A percentile compares a stretch with the other conserved stretches of the same genome.
Evolutionary conservation across 2,329 filamentous ascomycete genomes (phyloP).

Genomic region (Aspergillus ochraceoroseus): DNA sequence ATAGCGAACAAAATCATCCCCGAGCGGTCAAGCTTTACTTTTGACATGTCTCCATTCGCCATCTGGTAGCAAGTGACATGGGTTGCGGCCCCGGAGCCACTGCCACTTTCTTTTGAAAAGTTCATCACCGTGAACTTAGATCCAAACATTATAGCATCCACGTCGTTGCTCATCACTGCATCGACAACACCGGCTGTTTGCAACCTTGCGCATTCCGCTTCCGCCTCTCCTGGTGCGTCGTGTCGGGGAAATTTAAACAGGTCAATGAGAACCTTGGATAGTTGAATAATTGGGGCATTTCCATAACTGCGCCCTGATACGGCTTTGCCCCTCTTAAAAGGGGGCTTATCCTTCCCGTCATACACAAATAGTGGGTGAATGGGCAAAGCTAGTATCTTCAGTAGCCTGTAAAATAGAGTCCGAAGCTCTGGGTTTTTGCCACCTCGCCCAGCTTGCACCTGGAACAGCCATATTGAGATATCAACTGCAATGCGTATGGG

Average conservation of each 20-base stretch:
- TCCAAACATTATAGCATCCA: conserved; percentile 97
- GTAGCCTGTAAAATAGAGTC: conserved; percentile 85
- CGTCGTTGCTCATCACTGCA: conserved; percentile 91
- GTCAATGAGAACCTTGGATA: conserved; percentile 77
- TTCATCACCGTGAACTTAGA: conserved; percentile 72
- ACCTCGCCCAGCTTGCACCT: conserved; percentile 77
- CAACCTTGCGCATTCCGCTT: conserved; percentile 87
- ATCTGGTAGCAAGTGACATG: conserved; percentile 79
- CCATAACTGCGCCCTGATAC: conserved; percentile 48
- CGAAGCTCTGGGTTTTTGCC: conserved; percentile 85
- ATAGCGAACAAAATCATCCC: conserved; percentile 92
- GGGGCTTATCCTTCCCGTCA: conserved; percentile 77
- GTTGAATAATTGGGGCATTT: conserved; percentile 63
- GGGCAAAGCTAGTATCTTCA: conserved; percentile 69
- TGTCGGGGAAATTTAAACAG: conserved; percentile 81
- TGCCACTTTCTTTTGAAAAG: conserved; percentile 69
- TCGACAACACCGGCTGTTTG: conserved; percentile 81
- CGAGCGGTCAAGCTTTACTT: conserved; percentile 61
- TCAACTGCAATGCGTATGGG: conserved; percentile 87
- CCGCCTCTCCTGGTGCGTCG: conserved; percentile 87
- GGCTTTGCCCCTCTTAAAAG: conserved; percentile 80
- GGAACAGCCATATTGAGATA: conserved; percentile 95
- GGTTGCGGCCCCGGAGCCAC: conserved; percentile 61
- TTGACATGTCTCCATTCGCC: conserved; percentile 22
- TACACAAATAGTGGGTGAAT: conserved; percentile 88